phyloP scores from a whole-genome alignment of 208 protist species.

The Crithidia sp. region DNA sequence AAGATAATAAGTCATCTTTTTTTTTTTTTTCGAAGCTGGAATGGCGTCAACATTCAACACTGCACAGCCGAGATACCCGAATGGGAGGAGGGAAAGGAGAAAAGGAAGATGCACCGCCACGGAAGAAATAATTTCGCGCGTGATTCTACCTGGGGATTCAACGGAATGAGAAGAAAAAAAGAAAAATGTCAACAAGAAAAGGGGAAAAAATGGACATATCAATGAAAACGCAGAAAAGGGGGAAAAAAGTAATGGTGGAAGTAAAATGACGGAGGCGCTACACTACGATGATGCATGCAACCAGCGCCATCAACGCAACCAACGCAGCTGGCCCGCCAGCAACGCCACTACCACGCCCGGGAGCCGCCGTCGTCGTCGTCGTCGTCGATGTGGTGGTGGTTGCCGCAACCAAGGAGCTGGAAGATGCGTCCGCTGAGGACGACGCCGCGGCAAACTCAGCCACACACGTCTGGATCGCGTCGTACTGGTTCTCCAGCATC shows the following conservation, averaged over 20 bases:
- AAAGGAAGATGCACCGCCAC: too few relatives aligned
- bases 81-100: too few relatives aligned
- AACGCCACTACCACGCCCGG: background rate
- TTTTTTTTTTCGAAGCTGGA: too few relatives aligned
- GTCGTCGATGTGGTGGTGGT: background rate
- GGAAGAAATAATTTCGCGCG: too few relatives aligned
- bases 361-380: background rate
- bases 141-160: too few relatives aligned
- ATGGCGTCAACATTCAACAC: too few relatives aligned
- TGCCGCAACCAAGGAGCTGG: background rate
- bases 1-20: too few relatives aligned
- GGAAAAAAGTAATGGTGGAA: background rate
- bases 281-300: background rate
- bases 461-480: background rate
- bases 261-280: background rate
- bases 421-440: background rate
- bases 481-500: background rate
- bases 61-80: too few relatives aligned
- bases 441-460: background rate
- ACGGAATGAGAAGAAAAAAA: too few relatives aligned
- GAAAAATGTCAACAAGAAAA: too few relatives aligned
- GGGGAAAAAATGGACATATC: background rate
- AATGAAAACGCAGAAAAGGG: background rate
- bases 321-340: background rate
- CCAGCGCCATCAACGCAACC: background rate